These are phyloP conservation scores for Glonium stellatum DNA, from an alignment of 495 filamentous ascomycete species.

Conservation along the genomic window DNA sequence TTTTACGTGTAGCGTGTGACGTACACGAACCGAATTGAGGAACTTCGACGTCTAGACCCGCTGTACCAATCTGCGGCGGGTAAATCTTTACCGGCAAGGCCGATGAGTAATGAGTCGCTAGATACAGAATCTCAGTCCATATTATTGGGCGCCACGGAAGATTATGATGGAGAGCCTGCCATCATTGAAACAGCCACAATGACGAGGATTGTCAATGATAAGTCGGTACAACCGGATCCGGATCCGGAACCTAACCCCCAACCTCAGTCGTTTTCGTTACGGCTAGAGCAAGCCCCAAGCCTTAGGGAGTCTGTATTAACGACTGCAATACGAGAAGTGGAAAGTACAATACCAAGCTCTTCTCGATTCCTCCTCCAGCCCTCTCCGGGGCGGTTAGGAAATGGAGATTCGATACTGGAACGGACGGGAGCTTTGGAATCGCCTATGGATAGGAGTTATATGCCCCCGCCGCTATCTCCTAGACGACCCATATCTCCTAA, in stretches of 20 bases:
- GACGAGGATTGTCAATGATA: constrained; percentile 39
- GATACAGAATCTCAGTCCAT: constrained; percentile 17
- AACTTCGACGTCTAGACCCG: constrained; percentile 65
- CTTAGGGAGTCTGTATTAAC: constrained; percentile 29
- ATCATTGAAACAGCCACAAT: constrained; percentile 44
- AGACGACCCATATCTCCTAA: constrained; percentile 40
- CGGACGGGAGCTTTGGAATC: constrained; percentile 21
- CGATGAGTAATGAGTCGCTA: constrained; percentile 54
- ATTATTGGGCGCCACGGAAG: constrained; percentile 43
- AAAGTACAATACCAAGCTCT: constrained; percentile 21
- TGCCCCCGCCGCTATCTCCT: constrained; percentile 64
- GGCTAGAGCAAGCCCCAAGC: constrained; percentile 13
- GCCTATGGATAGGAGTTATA: constrained; percentile 38
- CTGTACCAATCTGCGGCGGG: constrained; percentile 48
- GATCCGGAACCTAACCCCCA: constrained; percentile 8
- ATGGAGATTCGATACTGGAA: constrained; percentile 1
- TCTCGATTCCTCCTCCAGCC: constrained; percentile 22
- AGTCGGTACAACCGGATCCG: constrained; percentile 5
- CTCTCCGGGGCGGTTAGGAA: constrained; percentile 16
- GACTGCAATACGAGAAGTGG: constrained; percentile 30
- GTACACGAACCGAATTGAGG: constrained; percentile 79
- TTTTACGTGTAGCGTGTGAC: constrained; percentile 61
- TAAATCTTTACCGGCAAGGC: constrained; percentile 72
- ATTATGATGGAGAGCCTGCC: constrained; percentile 42
- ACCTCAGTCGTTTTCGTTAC: constrained; percentile 12